Evolutionary conservation across 164 flowering plant genomes (phyloP), one percentile per base, ranked within the genome.

Genomic region (Houttuynia cordata): DNA sequence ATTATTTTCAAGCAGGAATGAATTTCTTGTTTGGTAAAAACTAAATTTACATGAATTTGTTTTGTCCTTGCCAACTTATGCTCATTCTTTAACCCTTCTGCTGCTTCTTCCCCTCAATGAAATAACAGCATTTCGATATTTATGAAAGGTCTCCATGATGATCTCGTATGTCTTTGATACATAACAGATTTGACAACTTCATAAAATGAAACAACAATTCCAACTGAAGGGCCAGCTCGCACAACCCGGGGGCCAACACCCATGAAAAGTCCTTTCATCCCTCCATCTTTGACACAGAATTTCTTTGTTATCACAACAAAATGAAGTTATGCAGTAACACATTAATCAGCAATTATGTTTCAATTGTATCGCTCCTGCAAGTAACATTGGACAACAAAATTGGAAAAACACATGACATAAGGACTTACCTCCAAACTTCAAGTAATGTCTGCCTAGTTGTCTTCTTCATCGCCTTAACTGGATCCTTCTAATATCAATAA

Each of bases 161-260:
- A 68, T 20, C 65, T 60, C 50, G 72, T 40, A 24, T 70, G 68
- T 37, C 70, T 79, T 51, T 75, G 73, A 70, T 85, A 75, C 34
- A 89, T 67, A 56, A 69, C 70, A 58, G 82, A 74, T 65, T 93
- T 93, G 61, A 86, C 91, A 10, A 86, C 96, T 70, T 93, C 99
- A 56, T 93, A 93, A 67, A 88, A 90, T 12, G 99, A 93, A 62
- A 93, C 79, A 17, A 93, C 96, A 49, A 90, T 93, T 41, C 94
- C 97, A 47, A 90, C 99, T 0, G 99, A 93, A 21, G 97, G 99
- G n/a, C 97, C 97, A 4, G 91, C 92, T 42, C 97, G 96, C 15
- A 70, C 97, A 65, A 93, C 83, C 24, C 99, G 87, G 40, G 99
- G 99, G 23, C 97, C 97, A 15, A 80, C 77, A 47, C 97, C 99